Base-by-base conservation (phyloP, 106 monocot genomes). In the Platanthera zijinensis region DNA sequence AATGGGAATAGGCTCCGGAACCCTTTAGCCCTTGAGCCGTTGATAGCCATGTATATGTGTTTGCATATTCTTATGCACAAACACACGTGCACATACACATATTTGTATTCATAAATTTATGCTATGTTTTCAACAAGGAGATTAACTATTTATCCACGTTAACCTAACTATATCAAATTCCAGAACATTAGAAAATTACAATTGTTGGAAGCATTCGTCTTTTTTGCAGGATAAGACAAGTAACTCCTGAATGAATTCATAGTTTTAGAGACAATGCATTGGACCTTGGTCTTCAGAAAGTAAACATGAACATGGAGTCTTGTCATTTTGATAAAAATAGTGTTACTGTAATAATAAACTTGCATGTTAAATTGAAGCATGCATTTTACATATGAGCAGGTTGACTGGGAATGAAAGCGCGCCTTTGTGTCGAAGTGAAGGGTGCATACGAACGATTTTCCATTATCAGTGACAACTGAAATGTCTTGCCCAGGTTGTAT, bases 371-470 rank as follows among this genome's bases (percentile, higher is more conserved):
- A 39, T 39, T 39, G 39, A 50, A 63, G 30, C 69, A 83, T 79
- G 45, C 62, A 61, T 39, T 74, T 57, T 50, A 17, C 48, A 21
- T 50, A 73, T n/a, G 0, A 21, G 3, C 1, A 39, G 39, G 3
- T 39, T 3, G 39, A 3, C 1, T 2, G 39, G 21, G 22, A 19
- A 22, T 21, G 22, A 54, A 28, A 18, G 54, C 14, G 25, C 83
- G 90, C 90, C 93, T 90, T 90, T 45, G 93, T 94, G 57, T 94
- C 93, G 28, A 94, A 94, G 30, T 90, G 88, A 82, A 59, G 80
- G 9, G 75, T 85, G 66, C 93, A 94, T 8, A 83, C 85, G 81
- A 94, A 94, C 47, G 90, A 86, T 69, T 88, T 94, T 21, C 90
- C 93, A 73, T 52, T 85, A 69, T 94, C 85, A 15, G 88, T 90